A percentile compares a stretch with the other conserved stretches of the same genome.
These are phyloP conservation scores for Pisolithus albus DNA, from an alignment of 768 basidiomycete species.

Conservation along the genomic window DNA sequence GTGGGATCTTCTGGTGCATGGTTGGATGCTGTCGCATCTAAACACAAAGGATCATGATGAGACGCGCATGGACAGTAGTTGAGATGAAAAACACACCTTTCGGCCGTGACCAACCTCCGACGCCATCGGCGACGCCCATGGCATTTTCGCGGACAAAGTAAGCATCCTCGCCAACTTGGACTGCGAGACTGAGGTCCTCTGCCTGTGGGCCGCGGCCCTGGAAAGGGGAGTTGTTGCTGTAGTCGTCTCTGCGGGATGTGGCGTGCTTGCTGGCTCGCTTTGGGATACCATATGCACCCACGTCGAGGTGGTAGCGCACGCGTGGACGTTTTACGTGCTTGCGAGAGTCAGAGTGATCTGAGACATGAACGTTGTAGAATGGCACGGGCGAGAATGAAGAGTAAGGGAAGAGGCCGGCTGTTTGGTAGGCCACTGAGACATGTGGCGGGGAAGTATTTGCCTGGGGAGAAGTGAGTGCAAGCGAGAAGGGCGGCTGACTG, in stretches of 20 bases:
- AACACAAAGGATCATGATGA: too few species aligned
- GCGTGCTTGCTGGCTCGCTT: slow-evolving; percentile 37
- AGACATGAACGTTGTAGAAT: slow-evolving; percentile 20
- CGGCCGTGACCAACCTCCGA: slow-evolving; percentile 77
- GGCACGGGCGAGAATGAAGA: slow-evolving; percentile 28
- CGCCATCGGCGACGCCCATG: slow-evolving; percentile 93
- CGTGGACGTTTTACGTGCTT: slow-evolving; percentile 27
- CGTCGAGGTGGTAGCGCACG: slow-evolving; percentile 51
- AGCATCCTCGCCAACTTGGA: slow-evolving; percentile 89
- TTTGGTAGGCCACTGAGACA: slow-evolving; percentile 25
- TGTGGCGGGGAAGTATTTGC: slow-evolving; percentile 26
- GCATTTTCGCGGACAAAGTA: slow-evolving; percentile 79
- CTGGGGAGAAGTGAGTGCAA: slow-evolving; percentile 40
- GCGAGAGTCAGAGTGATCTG: slow-evolving; percentile 22
- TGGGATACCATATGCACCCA: slow-evolving; percentile 82
- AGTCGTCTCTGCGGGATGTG: slow-evolving; percentile 24
- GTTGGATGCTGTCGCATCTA: slow-evolving; percentile 18
- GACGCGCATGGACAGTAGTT: too few species aligned
- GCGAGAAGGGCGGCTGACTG: slow-evolving; percentile 32
- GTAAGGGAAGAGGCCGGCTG: slow-evolving; percentile 30
- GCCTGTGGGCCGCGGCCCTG: slow-evolving; percentile 21
- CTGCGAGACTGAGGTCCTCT: slow-evolving; percentile 43
- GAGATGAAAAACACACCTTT: slow-evolving; percentile 27
- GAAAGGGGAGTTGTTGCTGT: slow-evolving; percentile 20
- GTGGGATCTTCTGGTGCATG: slow-evolving; percentile 35